Evolutionary conservation across 768 basidiomycete species (phyloP).

Genomic region (Lentinula guzmanii): DNA sequence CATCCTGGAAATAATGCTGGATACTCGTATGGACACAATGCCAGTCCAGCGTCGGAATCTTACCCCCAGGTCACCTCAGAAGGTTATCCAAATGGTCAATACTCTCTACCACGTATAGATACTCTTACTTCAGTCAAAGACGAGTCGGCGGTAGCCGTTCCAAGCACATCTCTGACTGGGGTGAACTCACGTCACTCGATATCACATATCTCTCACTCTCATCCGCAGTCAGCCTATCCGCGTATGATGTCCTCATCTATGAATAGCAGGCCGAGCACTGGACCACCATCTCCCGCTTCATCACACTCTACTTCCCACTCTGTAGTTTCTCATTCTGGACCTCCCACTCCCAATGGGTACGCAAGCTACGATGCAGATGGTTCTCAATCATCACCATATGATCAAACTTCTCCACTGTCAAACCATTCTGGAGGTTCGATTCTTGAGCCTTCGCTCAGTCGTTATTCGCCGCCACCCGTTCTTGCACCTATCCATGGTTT

Average conservation of each 20-base stretch:
- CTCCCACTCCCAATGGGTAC: slow-evolving; percentile 2
- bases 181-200: slow-evolving; percentile 52
- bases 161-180: slow-evolving; percentile 21
- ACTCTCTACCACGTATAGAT: slow-evolving; percentile 18
- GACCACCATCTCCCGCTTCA: slow-evolving; percentile 46
- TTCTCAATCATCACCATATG: neutral
- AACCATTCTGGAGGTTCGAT: slow-evolving; percentile 23
- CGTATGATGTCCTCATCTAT: slow-evolving; percentile 9
- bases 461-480: slow-evolving; percentile 50
- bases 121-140: slow-evolving; percentile 3
- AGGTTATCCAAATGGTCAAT: slow-evolving; percentile 13
- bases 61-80: slow-evolving; percentile 18
- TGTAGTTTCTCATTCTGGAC: slow-evolving; percentile 1
- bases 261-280: slow-evolving; percentile 18
- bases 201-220: slow-evolving; percentile 54
- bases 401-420: slow-evolving; percentile 25
- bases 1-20: slow-evolving; percentile 25
- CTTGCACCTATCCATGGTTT: slow-evolving; percentile 49
- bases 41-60: slow-evolving; percentile 17
- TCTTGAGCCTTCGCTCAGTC: slow-evolving; percentile 13
- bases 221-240: slow-evolving; percentile 38
- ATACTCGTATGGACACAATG: slow-evolving; percentile 33
- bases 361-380: neutral
- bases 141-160: slow-evolving; percentile 19
- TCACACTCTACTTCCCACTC: slow-evolving; percentile 35